Base-by-base conservation (phyloP, 1,284 basidiomycete genomes). In the Apiotrichum sp. region DNA sequence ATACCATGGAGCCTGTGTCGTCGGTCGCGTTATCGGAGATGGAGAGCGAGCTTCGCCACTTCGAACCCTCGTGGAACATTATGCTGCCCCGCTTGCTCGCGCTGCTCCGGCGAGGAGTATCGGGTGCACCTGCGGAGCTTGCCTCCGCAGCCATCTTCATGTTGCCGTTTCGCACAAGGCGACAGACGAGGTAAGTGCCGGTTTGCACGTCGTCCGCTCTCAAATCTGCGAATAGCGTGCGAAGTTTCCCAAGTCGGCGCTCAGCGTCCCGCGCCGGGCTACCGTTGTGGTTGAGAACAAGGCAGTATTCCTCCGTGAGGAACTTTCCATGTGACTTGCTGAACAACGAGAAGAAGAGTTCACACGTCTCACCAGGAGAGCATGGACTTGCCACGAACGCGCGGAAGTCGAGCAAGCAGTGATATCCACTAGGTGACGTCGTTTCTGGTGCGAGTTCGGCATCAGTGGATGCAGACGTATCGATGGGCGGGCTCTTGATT, bases 321-420 rank as follows among this genome's bases (percentile, higher is more conserved):
- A 96, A 97, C 42, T 88, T 85, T 7, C 68, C 67, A 52, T 89
- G 87, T 48, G 83, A 81, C 66, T 88, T 87, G 75, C 87, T 89
- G 81, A 90, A 98, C 5, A 98, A 81, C 3, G 91, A 92, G 76
- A 98, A 96, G 74, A 87, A 93, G 4, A 98, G 83, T 71, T 98
- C 93, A 4, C 86, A 88, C 0, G 88, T 88, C 74, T 98, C 93
- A 13, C 92, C 93, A 0, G 91, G 87, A 0, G 84, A 81, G 74
- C 93, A 97, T 1, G 86, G 86, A 6, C 86, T 87, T 6, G 92
- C 93, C 32, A 93, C 86, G 67, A 98, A 93, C 0, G 92, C 91
- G 39, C 89, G 86, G 11, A 97, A 77, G 65, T 98, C 92, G 58
- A 98, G 81, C 65, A 87, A 88, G 57, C 93, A 81, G 69, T 98